Conservation (phyloP, 73 alveolate species). For the Breviolum minutum region DNA sequence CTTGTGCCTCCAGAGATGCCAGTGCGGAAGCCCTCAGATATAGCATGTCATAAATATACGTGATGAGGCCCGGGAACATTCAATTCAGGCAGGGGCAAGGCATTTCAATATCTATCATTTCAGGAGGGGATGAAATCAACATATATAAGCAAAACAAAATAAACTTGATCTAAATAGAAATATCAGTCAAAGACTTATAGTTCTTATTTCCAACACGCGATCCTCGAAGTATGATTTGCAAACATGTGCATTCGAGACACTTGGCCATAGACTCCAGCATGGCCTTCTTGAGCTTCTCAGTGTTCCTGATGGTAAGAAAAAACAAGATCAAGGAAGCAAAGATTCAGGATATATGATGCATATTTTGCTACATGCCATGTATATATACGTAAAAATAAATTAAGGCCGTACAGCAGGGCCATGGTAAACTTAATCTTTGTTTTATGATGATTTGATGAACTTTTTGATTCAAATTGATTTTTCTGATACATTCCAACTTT, state of each 20-base stretch:
- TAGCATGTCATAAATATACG: not conserved
- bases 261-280: not conserved
- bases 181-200: not conserved
- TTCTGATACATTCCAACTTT: not conserved
- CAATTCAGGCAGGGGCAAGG: too few species aligned
- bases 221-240: not conserved
- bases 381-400: too few species aligned
- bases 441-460: not conserved
- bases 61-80: too few species aligned
- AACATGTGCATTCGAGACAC: not conserved
- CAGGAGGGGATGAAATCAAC: not conserved
- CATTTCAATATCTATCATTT: too few species aligned
- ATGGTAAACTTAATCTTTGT: not conserved
- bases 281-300: not conserved
- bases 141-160: too few species aligned
- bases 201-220: not conserved
- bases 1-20: constrained; percentile 4
- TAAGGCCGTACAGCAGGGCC: too few species aligned
- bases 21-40: not conserved
- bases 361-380: too few species aligned
- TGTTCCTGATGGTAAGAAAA: not conserved
- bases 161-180: not conserved
- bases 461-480: too few species aligned
- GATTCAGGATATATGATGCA: not conserved
- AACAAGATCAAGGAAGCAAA: too few species aligned